Conservation (phyloP, 1,284 basidiomycete species). For the Ganoderma leucocontextum region DNA sequence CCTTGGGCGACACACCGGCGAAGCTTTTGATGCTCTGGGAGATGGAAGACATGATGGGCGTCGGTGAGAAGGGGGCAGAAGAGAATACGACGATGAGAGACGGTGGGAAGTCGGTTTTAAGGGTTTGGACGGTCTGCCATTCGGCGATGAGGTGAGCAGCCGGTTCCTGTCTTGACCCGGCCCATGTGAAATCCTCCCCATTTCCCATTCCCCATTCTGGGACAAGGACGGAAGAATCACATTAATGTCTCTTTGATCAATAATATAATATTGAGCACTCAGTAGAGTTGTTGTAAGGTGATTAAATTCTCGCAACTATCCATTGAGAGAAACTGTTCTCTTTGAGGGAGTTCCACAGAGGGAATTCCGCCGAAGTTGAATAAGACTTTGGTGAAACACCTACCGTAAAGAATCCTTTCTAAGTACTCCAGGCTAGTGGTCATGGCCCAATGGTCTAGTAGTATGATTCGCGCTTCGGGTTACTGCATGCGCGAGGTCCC, state of each 20-base stretch:
- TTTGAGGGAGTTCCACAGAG: no score
- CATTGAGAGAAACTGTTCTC: no score
- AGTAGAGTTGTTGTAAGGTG: no score
- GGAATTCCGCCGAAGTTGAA: no score
- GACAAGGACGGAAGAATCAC: conserved; percentile 2
- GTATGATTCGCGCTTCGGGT: conserved; percentile 22
- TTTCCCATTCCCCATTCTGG: background rate
- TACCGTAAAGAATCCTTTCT: no score
- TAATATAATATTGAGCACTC: no score
- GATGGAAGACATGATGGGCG: conserved; percentile 32
- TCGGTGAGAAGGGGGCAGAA: conserved; percentile 1
- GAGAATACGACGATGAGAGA: background rate
- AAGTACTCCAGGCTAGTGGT: no score
- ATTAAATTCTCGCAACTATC: no score
- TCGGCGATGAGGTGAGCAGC: conserved; percentile 25
- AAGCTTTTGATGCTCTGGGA: conserved; percentile 39
- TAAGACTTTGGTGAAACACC: no score
- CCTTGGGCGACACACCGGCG: conserved; percentile 48
- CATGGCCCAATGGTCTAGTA: conserved; percentile 13
- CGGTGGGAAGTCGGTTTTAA: background rate
- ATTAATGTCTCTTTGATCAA: background rate
- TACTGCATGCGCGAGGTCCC: conserved; percentile 44
- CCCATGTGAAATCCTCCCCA: conserved; percentile 32
- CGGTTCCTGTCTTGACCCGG: conserved; percentile 16
- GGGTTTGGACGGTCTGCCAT: conserved; percentile 13